Base-by-base conservation (phyloP, 2,329 filamentous ascomycete species). In the Aspergillus calidoustus region DNA sequence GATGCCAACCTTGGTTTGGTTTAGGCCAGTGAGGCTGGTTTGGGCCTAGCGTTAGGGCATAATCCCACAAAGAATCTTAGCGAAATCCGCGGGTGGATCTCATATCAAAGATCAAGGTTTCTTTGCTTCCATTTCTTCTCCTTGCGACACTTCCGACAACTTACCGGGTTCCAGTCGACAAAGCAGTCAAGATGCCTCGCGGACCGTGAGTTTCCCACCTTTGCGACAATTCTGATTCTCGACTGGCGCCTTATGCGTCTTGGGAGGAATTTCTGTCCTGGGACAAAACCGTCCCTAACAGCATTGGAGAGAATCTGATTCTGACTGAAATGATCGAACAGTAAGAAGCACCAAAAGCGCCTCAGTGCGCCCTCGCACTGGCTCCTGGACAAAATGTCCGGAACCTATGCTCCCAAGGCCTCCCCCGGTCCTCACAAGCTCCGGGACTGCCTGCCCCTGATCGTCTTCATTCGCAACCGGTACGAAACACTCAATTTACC, bases 331-430 rank as follows among this genome's bases (percentile, higher is more conserved):
- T 72, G 72, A 67, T 68, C 68, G 17, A 71, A 78, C 79, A 93
- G 91, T 84, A 96, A 95, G 89, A 97, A 97, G 91, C 95, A 99
- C 86, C 94, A 98, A 86, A 98, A 99, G 93, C 93, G 95, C 88
- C 89, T 98, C 81, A 95, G 91, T 85, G 95, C 95, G 82, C 95
- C 95, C 81, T 96, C 91, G 82, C 95, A 98, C 91, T 99, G 95
- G 95, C 92, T 99, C 81, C 88, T 99, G 83, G 95, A 99, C 92
- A 99, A 99, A 86, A 89, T 99, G 81, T 97, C 93, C 83, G 95
- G 95, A 81, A 86, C 87, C 84, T 94, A 89, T 80, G 87, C 87
- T 68, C 86, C 86, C 75, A 86, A 87, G 81, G 84, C 87, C 71
- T 89, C 87, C 65, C 84, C 87, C 70, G 95, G 95, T 92, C 95